A percentile compares a stretch with the other conserved stretches of the same genome.
phyloP scores from a whole-genome alignment of 1,284 basidiomycete genomes.

The Mycena sp. region DNA sequence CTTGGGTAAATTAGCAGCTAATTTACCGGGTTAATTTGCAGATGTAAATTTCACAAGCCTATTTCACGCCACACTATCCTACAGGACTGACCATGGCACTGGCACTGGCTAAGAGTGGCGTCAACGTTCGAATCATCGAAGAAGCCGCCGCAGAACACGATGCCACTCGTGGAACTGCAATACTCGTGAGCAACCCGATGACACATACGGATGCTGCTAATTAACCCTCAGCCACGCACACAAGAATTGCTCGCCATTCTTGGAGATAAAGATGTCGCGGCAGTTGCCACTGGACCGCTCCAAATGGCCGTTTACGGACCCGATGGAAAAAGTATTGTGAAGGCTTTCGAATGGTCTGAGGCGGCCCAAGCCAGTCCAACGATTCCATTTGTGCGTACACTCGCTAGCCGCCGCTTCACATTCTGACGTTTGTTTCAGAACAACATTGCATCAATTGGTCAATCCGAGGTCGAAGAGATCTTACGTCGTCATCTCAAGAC shows the following conservation, averaged over 20 bases:
- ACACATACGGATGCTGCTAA: not conserved
- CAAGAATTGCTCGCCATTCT: constrained; percentile 19
- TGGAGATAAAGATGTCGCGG: constrained; percentile 1
- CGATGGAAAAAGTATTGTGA: constrained; percentile 1
- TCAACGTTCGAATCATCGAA: too few species aligned
- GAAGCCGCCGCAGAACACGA: not conserved
- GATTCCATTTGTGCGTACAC: constrained; percentile 5
- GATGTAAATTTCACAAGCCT: too few species aligned
- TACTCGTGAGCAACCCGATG: not conserved
- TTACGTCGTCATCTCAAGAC: constrained; percentile 1
- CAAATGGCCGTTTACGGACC: constrained; percentile 13
- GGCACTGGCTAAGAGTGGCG: constrained; percentile 1
- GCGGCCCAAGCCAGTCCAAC: not conserved
- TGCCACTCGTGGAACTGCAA: constrained; percentile 14
- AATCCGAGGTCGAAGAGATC: constrained; percentile 15
- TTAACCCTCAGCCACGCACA: constrained; percentile 14
- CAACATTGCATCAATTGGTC: constrained; percentile 7
- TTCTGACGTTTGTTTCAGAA: not conserved
- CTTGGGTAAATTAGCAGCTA: too few species aligned
- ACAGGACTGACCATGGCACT: constrained; percentile 18
- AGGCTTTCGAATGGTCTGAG: constrained; percentile 19
- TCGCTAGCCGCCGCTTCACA: too few species aligned
- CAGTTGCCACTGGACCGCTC: constrained; percentile 4
- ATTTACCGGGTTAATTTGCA: too few species aligned
- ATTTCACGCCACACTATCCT: too few species aligned